These are phyloP conservation scores for Sicyos baderoa DNA, from an alignment of 306 rosid genomes.

Conservation along the genomic window DNA sequence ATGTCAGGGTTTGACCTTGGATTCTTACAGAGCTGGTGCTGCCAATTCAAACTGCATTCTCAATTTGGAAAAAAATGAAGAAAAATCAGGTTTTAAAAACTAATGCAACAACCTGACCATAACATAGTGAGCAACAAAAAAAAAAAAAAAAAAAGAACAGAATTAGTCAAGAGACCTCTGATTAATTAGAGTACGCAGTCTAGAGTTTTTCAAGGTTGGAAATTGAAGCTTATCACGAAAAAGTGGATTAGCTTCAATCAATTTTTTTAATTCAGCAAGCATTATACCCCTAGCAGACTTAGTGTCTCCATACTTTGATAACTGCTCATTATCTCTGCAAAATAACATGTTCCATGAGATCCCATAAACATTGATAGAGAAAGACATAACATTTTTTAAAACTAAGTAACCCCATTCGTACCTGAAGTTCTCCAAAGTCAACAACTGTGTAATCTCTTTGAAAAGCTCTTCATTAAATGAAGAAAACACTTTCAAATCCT, in stretches of 20 bases:
- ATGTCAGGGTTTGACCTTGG: conserved; percentile 98
- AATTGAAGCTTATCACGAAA: conserved; percentile 98
- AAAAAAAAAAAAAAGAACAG: too few relatives aligned
- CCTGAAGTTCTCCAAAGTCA: conserved; percentile 97
- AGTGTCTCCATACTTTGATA: conserved; percentile 96
- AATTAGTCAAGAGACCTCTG: conserved; percentile 61
- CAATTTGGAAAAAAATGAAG: conserved; percentile 18
- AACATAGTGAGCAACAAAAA: conserved; percentile 3
- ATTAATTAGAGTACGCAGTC: conserved; percentile 89
- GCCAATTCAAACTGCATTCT: conserved; percentile 91
- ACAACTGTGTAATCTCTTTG: conserved; percentile 91
- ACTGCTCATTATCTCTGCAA: conserved; percentile 93
- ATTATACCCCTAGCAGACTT: conserved; percentile 96
- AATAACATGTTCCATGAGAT: conserved; percentile 19
- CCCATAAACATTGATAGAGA: background rate
- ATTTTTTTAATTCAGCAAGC: conserved; percentile 93
- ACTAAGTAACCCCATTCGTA: conserved; percentile 21
- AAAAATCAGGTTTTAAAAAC: conserved; percentile 6
- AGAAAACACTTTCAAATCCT: conserved; percentile 95
- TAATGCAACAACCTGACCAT: conserved; percentile 13
- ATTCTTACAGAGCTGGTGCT: conserved; percentile 98
- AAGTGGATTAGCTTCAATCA: conserved; percentile 95
- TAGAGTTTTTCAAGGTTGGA: conserved; percentile 90
- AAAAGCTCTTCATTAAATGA: conserved; percentile 96
- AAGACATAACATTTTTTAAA: conserved; percentile 7